Percentiles rank a stretch among this genome's conserved stretches.
Conservation (phyloP, 2,329 filamentous ascomycete genomes). For the Cylindrodendrum hubeiense region DNA sequence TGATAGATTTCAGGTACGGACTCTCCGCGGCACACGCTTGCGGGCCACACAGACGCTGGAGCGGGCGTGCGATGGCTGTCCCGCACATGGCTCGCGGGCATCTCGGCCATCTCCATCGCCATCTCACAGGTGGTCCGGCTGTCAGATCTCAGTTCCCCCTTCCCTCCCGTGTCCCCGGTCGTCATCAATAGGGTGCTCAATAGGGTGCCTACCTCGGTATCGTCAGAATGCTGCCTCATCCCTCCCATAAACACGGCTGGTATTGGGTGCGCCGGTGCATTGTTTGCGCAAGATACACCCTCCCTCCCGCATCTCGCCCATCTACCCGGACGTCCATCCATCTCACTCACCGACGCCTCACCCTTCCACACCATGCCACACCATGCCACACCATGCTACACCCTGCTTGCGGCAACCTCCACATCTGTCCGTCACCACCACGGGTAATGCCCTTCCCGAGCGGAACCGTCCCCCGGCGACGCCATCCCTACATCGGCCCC, state of each 20-base stretch:
- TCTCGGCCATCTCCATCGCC: slow-evolving; percentile 13
- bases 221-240: not conserved
- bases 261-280: not conserved
- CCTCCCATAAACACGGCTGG: not conserved
- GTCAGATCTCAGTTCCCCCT: slow-evolving; percentile 14
- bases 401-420: not conserved
- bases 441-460: slow-evolving; percentile 15
- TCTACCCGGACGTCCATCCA: not conserved
- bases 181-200: too few relatives aligned
- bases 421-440: not conserved
- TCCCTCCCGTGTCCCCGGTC: slow-evolving; percentile 8
- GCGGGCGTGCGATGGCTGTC: not conserved
- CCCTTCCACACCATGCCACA: slow-evolving; percentile 2
- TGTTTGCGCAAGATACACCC: slow-evolving; percentile 14
- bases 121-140: not conserved
- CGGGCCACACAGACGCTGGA: not conserved
- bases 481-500: slow-evolving; percentile 16
- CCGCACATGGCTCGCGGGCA: not conserved
- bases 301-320: not conserved
- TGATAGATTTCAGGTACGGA: slow-evolving; percentile 3
- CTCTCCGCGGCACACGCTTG: not conserved
- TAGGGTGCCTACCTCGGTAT: too few relatives aligned
- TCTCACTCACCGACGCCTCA: slow-evolving; percentile 17
- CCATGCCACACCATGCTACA: not conserved
- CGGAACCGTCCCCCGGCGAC: slow-evolving; percentile 12